These are phyloP conservation scores for Amphibolis antarctica DNA, from an alignment of 106 monocot genomes.

Conservation along the genomic window DNA sequence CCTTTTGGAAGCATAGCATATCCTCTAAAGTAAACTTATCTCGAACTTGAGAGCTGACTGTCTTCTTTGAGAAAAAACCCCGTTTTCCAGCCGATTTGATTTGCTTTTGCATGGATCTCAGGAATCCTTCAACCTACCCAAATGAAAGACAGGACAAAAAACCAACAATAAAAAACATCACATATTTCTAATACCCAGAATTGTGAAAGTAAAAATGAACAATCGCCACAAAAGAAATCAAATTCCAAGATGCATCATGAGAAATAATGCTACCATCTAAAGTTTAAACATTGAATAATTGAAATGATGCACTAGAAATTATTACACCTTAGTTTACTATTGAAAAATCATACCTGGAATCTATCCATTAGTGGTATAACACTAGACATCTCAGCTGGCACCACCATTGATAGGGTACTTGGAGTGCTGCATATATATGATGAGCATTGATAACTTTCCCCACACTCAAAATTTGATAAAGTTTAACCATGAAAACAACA, in stretches of 20 bases:
- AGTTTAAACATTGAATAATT: too few relatives aligned
- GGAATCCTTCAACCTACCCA: slow-evolving; percentile 82
- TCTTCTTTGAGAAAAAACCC: slow-evolving; percentile 84
- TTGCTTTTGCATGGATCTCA: slow-evolving; percentile 94
- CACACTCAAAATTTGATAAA: neutral
- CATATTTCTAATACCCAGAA: neutral
- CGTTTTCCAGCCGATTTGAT: slow-evolving; percentile 86
- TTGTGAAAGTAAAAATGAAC: neutral
- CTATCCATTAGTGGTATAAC: slow-evolving; percentile 78
- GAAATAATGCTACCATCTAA: too few relatives aligned
- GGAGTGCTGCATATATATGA: slow-evolving; percentile 62
- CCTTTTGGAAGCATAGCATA: slow-evolving; percentile 97
- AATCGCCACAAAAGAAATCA: too few relatives aligned
- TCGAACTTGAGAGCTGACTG: slow-evolving; percentile 61
- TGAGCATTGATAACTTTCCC: neutral
- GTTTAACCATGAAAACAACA: too few relatives aligned
- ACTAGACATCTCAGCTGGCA: slow-evolving; percentile 76
- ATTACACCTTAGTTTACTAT: too few relatives aligned
- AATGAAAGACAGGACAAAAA: slow-evolving; percentile 4
- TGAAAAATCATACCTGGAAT: slow-evolving; percentile 57
- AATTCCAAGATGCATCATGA: too few relatives aligned
- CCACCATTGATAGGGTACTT: slow-evolving; percentile 54
- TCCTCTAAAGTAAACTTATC: slow-evolving; percentile 94
- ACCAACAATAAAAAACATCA: neutral
- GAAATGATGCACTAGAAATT: too few relatives aligned